Conservation (phyloP, 805 yeast species). For the Metschnikowia lunata region DNA sequence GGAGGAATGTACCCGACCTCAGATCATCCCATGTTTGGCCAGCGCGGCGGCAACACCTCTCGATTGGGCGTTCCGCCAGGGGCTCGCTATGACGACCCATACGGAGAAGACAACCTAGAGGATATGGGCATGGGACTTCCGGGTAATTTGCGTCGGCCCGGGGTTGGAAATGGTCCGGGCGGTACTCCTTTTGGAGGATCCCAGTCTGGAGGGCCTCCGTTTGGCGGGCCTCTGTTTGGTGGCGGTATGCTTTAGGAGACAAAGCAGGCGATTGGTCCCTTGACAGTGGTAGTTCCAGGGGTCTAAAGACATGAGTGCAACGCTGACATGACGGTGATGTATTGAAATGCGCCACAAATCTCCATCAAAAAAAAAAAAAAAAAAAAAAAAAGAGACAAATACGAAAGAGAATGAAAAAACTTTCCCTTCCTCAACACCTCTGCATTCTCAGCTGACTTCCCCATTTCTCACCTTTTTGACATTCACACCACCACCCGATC, state of each 20-base stretch:
- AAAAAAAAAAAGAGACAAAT: too few species aligned
- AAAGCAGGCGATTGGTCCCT: too few species aligned
- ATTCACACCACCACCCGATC: slow-evolving; percentile 48
- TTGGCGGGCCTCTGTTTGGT: background rate
- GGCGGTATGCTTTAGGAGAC: too few species aligned
- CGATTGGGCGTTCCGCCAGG: slow-evolving; percentile 42
- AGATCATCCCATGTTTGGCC: slow-evolving; percentile 48
- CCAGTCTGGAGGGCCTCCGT: slow-evolving; percentile 5
- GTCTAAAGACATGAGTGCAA: too few species aligned
- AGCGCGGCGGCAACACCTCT: slow-evolving; percentile 21
- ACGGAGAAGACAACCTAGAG: slow-evolving; percentile 41
- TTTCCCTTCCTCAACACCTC: background rate
- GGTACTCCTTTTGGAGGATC: background rate
- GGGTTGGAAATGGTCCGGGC: background rate
- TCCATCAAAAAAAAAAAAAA: too few species aligned
- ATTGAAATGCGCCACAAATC: too few species aligned
- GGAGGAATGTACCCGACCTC: slow-evolving; percentile 56
- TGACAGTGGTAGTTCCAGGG: too few species aligned
- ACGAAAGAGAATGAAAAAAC: background rate
- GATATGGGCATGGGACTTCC: slow-evolving; percentile 45
- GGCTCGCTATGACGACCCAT: slow-evolving; percentile 51
- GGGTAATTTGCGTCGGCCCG: slow-evolving; percentile 12
- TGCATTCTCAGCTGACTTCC: background rate
- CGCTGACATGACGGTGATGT: too few species aligned
- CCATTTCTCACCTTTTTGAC: background rate